A percentile compares a stretch with the other conserved stretches of the same genome.
phyloP scores from a whole-genome alignment of 352 stramenopile genomes.

The Pythium apleroticum region DNA sequence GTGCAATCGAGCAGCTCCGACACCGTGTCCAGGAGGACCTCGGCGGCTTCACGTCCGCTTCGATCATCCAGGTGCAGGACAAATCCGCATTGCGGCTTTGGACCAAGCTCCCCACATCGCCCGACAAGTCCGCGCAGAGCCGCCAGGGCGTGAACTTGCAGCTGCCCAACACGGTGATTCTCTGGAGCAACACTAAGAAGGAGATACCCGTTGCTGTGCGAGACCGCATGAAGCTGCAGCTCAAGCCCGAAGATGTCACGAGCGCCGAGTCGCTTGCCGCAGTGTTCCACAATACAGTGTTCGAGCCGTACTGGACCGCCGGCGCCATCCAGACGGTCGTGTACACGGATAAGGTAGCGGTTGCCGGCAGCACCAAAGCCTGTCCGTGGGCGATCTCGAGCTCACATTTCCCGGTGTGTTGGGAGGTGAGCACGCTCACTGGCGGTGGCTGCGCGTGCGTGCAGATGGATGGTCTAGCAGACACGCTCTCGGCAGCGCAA shows the following conservation, averaged over 20 bases:
- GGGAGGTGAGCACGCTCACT: not conserved
- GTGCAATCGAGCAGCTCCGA: slow-evolving; percentile 8
- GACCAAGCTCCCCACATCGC: not conserved
- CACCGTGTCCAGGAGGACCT: slow-evolving; percentile 10
- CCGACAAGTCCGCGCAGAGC: not conserved
- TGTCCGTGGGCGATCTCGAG: slow-evolving; percentile 16
- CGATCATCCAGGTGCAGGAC: not conserved
- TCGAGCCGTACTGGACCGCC: slow-evolving; percentile 2
- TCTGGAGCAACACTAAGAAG: slow-evolving; percentile 15
- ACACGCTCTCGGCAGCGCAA: not conserved
- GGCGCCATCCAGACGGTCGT: not conserved
- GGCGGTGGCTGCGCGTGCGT: slow-evolving; percentile 2
- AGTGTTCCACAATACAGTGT: not conserved
- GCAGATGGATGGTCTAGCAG: not conserved
- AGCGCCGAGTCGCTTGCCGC: not conserved
- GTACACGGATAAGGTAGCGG: not conserved
- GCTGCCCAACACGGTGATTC: not conserved
- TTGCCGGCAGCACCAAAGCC: not conserved
- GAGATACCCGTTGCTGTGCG: not conserved
- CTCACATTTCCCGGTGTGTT: slow-evolving; percentile 11
- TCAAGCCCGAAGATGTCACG: not conserved
- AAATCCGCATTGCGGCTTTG: not conserved
- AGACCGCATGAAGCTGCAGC: not conserved
- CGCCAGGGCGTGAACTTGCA: not conserved
- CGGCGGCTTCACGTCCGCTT: not conserved